Base-by-base conservation (phyloP, 208 protist genomes). In the Leishmania lainsoni region DNA sequence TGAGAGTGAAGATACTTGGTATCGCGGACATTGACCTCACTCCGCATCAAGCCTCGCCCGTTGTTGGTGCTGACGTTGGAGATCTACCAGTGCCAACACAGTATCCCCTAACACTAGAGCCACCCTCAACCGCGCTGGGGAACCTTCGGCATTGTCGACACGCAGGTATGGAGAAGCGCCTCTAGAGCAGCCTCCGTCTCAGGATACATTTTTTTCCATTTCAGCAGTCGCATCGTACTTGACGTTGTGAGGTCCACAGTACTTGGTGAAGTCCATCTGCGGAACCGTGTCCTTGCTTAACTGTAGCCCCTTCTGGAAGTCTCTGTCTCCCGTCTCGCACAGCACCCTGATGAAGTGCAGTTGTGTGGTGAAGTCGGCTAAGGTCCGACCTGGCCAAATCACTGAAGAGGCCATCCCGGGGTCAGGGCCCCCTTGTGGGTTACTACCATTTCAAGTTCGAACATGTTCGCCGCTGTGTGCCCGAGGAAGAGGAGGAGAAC, bases 261-360 rank as follows among this genome's bases (percentile, higher is more conserved):
- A 95, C 10, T 45, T 87, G 20, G 87, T 81, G 78, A 90, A 87
- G 51, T 84, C 66, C 78, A 89, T 88, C 51, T 83, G 54, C 2
- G 81, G 70, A 48, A 61, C 77, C 8, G 83, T 75, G 83, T 83
- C 81, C 73, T 71, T 83, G 70, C 45, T 51, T 12, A 84, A 84
- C 76, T 92, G 88, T 65, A 95, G 79, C 65, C 89, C 86, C 61
- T 83, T 87, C 74, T 94, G 89, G 73, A 97, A 95, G 73, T 92
- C 92, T 32, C 81, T 72, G 72, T 96, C 89, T 1, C 90, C 91
- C 17, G 75, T 91, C 83, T 92, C 86, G 76, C 87, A 90, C 58
- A 93, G 79, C n/a, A 89, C 75, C 42, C 83, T 79, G 75, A 92
- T 81, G 69, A 91, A 70, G 56, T 92, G 84, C 76, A 76, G 75